Evolutionary conservation across 2,329 filamentous ascomycete species (phyloP).

Genomic region (Fusarium verticillioides): DNA sequence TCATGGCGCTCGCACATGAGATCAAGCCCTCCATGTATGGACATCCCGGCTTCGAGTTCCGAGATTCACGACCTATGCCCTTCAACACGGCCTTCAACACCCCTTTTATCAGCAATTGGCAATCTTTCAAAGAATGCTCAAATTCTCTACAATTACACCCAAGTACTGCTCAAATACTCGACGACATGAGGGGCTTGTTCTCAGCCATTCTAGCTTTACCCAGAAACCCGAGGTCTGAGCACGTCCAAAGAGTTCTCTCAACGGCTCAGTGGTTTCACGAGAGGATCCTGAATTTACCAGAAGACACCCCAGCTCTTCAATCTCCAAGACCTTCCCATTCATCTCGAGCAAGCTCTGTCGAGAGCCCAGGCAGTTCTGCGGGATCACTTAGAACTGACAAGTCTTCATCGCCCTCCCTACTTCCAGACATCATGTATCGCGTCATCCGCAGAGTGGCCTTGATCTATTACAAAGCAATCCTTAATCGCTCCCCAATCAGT

Average conservation of each 20-base stretch:
- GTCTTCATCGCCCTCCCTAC: slow-evolving; percentile 31
- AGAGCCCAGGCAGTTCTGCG: slow-evolving; percentile 27
- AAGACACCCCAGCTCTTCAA: slow-evolving; percentile 36
- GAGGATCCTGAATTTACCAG: slow-evolving; percentile 51
- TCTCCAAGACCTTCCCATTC: slow-evolving; percentile 17
- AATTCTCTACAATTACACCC: slow-evolving; percentile 57
- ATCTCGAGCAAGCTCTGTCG: slow-evolving; percentile 24
- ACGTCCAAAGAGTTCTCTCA: slow-evolving; percentile 53
- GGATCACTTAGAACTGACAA: slow-evolving; percentile 26
- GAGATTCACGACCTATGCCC: slow-evolving; percentile 51
- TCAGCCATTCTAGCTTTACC: slow-evolving; percentile 56
- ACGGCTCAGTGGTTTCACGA: slow-evolving; percentile 55
- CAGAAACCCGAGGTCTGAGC: slow-evolving; percentile 46
- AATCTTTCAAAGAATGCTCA: slow-evolving; percentile 55
- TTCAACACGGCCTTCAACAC: slow-evolving; percentile 60
- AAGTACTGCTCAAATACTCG: slow-evolving; percentile 60
- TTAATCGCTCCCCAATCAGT: slow-evolving; percentile 55
- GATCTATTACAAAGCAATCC: slow-evolving; percentile 60
- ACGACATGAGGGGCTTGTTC: slow-evolving; percentile 62
- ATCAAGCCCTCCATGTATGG: slow-evolving; percentile 55
- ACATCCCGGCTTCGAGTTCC: slow-evolving; percentile 55
- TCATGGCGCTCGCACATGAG: slow-evolving; percentile 61
- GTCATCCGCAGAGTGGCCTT: slow-evolving; percentile 59
- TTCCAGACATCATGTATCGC: slow-evolving; percentile 59
- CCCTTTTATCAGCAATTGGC: slow-evolving; percentile 57